Evolutionary conservation across 768 basidiomycete species (phyloP), one percentile per base, ranked within the genome.

Genomic region (Dictyophora rubrovolvata): DNA sequence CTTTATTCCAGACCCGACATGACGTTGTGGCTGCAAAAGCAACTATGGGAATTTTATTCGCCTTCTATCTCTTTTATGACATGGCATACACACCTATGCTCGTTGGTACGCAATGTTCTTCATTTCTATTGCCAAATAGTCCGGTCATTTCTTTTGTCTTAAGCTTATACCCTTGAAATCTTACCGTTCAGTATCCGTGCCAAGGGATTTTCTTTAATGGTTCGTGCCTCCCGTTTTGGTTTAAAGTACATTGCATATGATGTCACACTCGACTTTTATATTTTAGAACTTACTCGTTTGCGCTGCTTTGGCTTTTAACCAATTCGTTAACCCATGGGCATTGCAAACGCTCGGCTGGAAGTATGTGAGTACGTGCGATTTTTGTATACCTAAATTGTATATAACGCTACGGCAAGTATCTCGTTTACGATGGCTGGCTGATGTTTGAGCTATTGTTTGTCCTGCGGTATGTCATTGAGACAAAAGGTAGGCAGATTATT

Each of bases 261-360:
- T 50, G 69, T 70, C 17, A 48, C 36, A 16, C 9, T 36, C 36
- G 14, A 37, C 36, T 37, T 42, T 42, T 42, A n/a, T n/a, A 14
- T 22, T 10, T 51, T 63, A 85, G 84, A 86, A 84, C 67, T 70
- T 87, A 54, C 74, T 75, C 5, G 74, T 87, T 28, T 83, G 80
- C 65, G 72, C 86, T 37, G 80, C 85, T 1, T 73, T 87, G 23
- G 84, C 87, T 2, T 85, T 92, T 70, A 91, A 87, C 64, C 85
- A 86, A 66, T 86, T 88, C 56, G 80, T 88, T 52, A 90, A 90
- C 64, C 87, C 89, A 7, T 81, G 84, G 74, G 89, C 88, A 1
- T 71, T 91, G 21, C 71, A 74, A 5, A 67, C 68, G 0, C 63
- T 82, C 5, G 73, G 73, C 9, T 74, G 78, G 77, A 69, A 69